Evolutionary conservation across 345 rosid genomes (phyloP).

Genomic region (Lenwebbia sp.): DNA sequence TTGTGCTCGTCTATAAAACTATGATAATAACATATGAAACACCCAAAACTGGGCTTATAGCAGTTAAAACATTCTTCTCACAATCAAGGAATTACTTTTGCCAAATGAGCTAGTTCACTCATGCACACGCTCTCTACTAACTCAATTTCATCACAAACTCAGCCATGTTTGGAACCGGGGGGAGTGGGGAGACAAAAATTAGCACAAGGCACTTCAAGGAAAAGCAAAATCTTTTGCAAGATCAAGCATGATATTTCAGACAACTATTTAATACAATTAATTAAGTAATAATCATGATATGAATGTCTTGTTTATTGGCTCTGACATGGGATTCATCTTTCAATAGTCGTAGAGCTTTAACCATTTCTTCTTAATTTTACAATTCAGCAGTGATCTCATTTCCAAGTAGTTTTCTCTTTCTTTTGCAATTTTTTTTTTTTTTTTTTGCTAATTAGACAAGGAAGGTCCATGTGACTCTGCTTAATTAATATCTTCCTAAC

Average conservation of each 20-base stretch:
- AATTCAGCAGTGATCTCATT: neutral
- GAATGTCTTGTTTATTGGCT: neutral
- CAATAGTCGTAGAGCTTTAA: neutral
- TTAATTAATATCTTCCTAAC: neutral
- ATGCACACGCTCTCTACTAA: too few relatives aligned
- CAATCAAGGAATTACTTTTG: too few relatives aligned
- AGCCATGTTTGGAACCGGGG: too few relatives aligned
- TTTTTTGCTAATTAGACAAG: neutral
- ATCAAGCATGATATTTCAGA: neutral
- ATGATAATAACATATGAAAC: too few relatives aligned
- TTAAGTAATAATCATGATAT: neutral
- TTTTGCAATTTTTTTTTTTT: neutral
- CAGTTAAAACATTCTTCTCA: too few relatives aligned
- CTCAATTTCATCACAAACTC: too few relatives aligned
- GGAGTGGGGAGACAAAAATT: too few relatives aligned
- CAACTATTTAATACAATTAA: neutral
- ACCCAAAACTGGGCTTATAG: too few relatives aligned
- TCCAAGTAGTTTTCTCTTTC: neutral
- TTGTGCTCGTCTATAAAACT: neutral
- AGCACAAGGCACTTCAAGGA: too few relatives aligned
- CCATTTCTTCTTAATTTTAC: neutral
- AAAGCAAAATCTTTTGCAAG: too few relatives aligned
- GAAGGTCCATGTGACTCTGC: neutral
- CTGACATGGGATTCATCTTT: neutral
- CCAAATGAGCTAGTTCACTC: too few relatives aligned